Conservation (phyloP, 2,329 filamentous ascomycete genomes). For the Fusarium sp. region DNA sequence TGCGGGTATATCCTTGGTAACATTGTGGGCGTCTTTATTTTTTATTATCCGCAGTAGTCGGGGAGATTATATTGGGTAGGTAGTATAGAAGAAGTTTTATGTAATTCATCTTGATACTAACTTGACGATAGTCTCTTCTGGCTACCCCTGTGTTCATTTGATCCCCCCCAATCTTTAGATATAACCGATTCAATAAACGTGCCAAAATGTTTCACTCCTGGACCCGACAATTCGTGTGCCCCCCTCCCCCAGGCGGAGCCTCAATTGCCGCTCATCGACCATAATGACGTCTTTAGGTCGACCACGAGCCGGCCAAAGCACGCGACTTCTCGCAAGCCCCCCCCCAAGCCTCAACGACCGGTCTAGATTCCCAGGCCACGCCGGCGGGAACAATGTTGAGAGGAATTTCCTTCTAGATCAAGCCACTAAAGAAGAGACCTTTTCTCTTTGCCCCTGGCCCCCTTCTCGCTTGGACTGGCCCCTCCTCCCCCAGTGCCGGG, state of each 20-base stretch:
- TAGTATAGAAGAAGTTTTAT: not conserved
- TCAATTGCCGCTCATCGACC: slow-evolving; percentile 11
- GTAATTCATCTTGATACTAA: not conserved
- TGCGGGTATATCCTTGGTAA: not conserved
- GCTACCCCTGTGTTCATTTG: not conserved
- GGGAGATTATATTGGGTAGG: not conserved
- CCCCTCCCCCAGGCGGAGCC: slow-evolving; percentile 18
- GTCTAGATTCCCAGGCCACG: slow-evolving; percentile 17
- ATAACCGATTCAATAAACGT: not conserved
- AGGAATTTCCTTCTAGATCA: not conserved
- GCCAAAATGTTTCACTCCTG: slow-evolving; percentile 7
- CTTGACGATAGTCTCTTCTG: not conserved
- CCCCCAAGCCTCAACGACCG: slow-evolving; percentile 1
- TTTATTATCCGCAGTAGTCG: not conserved
- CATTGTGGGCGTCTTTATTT: not conserved
- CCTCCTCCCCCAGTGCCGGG: not conserved
- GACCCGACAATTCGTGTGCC: slow-evolving; percentile 13
- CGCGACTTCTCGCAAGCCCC: slow-evolving; percentile 8
- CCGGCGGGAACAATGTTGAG: not conserved
- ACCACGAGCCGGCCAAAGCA: slow-evolving; percentile 9
- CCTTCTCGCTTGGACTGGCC: not conserved
- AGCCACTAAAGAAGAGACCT: not conserved
- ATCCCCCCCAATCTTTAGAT: not conserved
- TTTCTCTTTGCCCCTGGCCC: not conserved
- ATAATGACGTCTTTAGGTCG: slow-evolving; percentile 27